These are phyloP conservation scores for Sapria himalayana DNA, from an alignment of 345 rosid genomes.

Conservation along the genomic window DNA sequence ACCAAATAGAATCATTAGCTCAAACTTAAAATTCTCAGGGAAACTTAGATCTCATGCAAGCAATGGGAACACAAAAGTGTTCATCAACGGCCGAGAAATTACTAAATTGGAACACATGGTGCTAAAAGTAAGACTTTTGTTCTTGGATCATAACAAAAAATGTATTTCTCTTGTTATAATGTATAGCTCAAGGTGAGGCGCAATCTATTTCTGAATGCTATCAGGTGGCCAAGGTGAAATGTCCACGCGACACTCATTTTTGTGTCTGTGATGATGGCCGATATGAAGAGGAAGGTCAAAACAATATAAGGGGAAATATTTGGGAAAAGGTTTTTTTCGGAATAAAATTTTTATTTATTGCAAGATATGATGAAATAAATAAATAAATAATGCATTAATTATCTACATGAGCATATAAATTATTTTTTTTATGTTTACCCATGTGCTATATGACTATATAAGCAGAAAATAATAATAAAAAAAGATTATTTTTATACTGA, in stretches of 20 bases:
- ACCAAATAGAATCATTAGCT: conserved; percentile 63
- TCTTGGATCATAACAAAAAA: background rate
- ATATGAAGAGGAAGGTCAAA: conserved; percentile 78
- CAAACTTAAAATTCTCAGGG: conserved; percentile 74
- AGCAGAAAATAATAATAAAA: no score
- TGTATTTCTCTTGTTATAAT: conserved; percentile 1
- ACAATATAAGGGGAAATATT: conserved; percentile 60
- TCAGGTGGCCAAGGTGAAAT: conserved; percentile 60
- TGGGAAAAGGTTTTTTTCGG: conserved; percentile 51
- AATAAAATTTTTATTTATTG: no score
- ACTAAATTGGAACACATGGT: conserved; percentile 72
- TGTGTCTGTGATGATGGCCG: conserved; percentile 82
- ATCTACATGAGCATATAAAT: no score
- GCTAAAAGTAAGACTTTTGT: conserved; percentile 32
- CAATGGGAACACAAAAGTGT: conserved; percentile 78
- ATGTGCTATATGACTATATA: no score
- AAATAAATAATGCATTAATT: no score
- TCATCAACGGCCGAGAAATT: conserved; percentile 78
- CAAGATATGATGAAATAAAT: no score
- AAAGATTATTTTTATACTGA: no score
- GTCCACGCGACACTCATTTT: conserved; percentile 67
- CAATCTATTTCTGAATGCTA: conserved; percentile 7
- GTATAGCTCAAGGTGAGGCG: background rate
- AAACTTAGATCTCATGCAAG: conserved; percentile 60
- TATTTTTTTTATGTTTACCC: no score